Conservation (phyloP, 768 basidiomycete species). For the Baorangia bicolor region DNA sequence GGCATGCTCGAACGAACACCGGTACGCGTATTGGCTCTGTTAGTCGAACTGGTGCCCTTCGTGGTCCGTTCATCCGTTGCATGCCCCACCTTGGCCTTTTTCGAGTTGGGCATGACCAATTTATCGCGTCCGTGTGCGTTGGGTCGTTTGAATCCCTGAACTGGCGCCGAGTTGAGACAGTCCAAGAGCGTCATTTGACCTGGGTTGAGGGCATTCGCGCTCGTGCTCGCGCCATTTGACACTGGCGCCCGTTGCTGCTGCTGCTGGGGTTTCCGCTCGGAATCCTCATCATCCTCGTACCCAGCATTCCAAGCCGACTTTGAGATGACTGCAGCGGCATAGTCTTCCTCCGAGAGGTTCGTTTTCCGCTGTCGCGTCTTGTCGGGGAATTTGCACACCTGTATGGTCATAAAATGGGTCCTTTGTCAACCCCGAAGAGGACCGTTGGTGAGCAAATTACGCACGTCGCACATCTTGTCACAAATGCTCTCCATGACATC, state of each 20-base stretch:
- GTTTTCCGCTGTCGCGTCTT: slow-evolving; percentile 51
- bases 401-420: neutral
- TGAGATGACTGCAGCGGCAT: slow-evolving; percentile 27
- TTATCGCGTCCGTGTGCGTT: slow-evolving; percentile 9
- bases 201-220: neutral
- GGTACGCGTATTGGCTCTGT: neutral
- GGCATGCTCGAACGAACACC: slow-evolving; percentile 11
- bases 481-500: slow-evolving; percentile 54
- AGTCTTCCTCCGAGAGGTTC: slow-evolving; percentile 47
- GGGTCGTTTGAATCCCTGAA: slow-evolving; percentile 28
- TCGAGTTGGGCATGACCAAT: slow-evolving; percentile 14
- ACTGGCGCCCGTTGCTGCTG: neutral
- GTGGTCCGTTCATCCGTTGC: neutral
- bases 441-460: slow-evolving; percentile 20
- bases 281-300: slow-evolving; percentile 31
- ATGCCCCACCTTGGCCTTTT: slow-evolving; percentile 21
- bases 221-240: neutral
- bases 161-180: slow-evolving; percentile 14
- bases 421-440: neutral
- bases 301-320: slow-evolving; percentile 18
- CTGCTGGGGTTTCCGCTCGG: slow-evolving; percentile 1
- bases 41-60: neutral
- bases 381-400: slow-evolving; percentile 81
- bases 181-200: slow-evolving; percentile 26
- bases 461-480: slow-evolving; percentile 78